Percentiles rank a stretch among this genome's conserved stretches.
phyloP scores from a whole-genome alignment of 2,329 filamentous ascomycete species.

The Colletotrichum graminicola region DNA sequence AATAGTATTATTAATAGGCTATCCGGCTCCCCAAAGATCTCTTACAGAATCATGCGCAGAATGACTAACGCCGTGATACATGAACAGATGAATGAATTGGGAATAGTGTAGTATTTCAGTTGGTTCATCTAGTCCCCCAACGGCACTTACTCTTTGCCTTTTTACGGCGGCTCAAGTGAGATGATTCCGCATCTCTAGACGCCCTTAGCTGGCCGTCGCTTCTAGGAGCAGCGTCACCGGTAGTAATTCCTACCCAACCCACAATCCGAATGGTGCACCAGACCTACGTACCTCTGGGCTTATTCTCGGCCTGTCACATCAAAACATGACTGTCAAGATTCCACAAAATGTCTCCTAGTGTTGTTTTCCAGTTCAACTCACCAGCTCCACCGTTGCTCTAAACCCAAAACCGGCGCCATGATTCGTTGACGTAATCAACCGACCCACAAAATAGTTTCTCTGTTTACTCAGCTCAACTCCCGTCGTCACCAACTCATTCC shows the following conservation, averaged over 20 bases:
- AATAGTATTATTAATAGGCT: too few relatives aligned
- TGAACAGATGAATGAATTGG: not conserved
- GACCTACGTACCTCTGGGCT: not conserved
- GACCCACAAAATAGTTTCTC: slow-evolving; percentile 22
- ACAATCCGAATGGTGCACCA: not conserved
- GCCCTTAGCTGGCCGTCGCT: not conserved
- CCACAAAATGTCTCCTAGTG: too few relatives aligned
- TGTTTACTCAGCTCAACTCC: slow-evolving; percentile 1
- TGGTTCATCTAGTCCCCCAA: too few relatives aligned
- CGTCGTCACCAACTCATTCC: not conserved
- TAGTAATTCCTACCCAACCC: too few relatives aligned
- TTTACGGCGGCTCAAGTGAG: not conserved
- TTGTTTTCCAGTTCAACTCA: not conserved
- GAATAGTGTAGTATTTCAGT: not conserved
- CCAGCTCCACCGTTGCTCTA: not conserved
- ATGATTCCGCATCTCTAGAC: not conserved
- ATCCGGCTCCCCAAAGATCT: not conserved
- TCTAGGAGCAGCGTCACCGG: not conserved
- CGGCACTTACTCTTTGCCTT: not conserved
- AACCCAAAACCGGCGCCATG: not conserved
- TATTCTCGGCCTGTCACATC: not conserved
- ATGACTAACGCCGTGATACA: not conserved
- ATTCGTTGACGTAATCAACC: slow-evolving; percentile 38
- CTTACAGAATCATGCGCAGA: not conserved
- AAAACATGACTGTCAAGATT: too few relatives aligned